Evolutionary conservation across 1,284 basidiomycete species (phyloP).

Genomic region (Ustilago hordei): DNA sequence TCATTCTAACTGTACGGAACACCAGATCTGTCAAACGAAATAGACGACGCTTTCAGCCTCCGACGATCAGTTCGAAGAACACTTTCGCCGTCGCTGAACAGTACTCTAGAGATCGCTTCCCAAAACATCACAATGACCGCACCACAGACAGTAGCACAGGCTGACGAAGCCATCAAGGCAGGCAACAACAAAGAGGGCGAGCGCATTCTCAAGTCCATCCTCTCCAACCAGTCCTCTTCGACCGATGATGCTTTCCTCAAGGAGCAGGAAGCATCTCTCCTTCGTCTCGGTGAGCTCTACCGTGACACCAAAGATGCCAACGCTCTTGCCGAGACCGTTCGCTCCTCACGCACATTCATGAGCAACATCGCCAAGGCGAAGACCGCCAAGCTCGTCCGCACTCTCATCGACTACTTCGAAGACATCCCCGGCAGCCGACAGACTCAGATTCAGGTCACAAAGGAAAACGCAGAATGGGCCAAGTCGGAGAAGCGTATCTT

Average conservation of each 20-base stretch:
- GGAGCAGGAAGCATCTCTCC: slow-evolving; percentile 86
- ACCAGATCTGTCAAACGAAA: too few species aligned
- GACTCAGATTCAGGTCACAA: slow-evolving; percentile 86
- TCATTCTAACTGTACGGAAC: too few species aligned
- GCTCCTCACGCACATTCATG: slow-evolving; percentile 88
- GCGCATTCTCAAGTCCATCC: slow-evolving; percentile 62
- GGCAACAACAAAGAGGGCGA: slow-evolving; percentile 57
- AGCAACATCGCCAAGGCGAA: slow-evolving; percentile 96
- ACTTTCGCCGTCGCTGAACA: too few species aligned
- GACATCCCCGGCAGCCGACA: slow-evolving; percentile 80
- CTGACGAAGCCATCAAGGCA: slow-evolving; percentile 59
- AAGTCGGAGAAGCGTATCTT: slow-evolving; percentile 92
- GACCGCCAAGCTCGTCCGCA: slow-evolving; percentile 89
- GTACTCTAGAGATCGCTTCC: too few species aligned
- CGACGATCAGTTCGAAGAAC: too few species aligned
- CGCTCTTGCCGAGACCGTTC: slow-evolving; percentile 87
- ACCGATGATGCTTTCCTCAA: slow-evolving; percentile 76
- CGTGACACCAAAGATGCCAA: slow-evolving; percentile 85
- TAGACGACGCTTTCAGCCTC: too few species aligned
- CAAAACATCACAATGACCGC: slow-evolving; percentile 28
- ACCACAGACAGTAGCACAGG: slow-evolving; percentile 59
- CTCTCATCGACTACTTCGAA: slow-evolving; percentile 88
- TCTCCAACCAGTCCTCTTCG: slow-evolving; percentile 40
- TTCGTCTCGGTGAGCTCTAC: slow-evolving; percentile 88
- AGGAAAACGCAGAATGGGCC: slow-evolving; percentile 94